A percentile compares a stretch with the other conserved stretches of the same genome.
phyloP scores from a whole-genome alignment of 192 early-diverging fungal genomes.

The Entophlyctis luteolus region DNA sequence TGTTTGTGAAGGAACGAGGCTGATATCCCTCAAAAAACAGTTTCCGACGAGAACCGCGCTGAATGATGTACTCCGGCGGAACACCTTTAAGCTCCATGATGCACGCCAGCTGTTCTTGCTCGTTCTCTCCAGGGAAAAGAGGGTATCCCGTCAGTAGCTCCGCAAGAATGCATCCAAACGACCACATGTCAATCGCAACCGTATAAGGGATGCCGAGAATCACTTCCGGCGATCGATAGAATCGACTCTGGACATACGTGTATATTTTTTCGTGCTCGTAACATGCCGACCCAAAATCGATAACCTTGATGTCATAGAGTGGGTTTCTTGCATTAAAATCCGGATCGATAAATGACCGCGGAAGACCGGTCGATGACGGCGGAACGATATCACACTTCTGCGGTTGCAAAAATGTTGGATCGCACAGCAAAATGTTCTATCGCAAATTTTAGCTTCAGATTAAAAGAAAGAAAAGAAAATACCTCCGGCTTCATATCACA shows the following conservation, averaged over 20 bases:
- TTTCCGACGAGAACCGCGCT: not conserved
- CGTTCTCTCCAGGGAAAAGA: conserved; percentile 38
- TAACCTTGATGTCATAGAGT: conserved; percentile 54
- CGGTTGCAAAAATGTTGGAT: conserved; percentile 50
- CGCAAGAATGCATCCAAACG: conserved; percentile 40
- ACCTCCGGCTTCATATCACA: conserved; percentile 58
- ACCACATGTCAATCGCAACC: conserved; percentile 47
- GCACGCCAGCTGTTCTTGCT: conserved; percentile 36
- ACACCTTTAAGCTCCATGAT: conserved; percentile 32
- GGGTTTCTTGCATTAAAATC: conserved; percentile 40
- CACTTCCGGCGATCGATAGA: conserved; percentile 45
- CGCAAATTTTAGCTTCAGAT: not conserved
- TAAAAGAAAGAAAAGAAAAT: not conserved
- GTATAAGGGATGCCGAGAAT: conserved; percentile 39
- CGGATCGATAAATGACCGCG: conserved; percentile 26
- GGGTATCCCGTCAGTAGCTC: conserved; percentile 46
- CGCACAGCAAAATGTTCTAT: conserved; percentile 78
- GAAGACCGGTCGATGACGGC: conserved; percentile 8
- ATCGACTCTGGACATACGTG: conserved; percentile 44
- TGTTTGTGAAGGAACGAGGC: conserved; percentile 68
- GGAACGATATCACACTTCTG: conserved; percentile 29
- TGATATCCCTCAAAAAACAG: conserved; percentile 57
- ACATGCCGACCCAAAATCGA: conserved; percentile 49
- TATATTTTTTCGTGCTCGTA: conserved; percentile 38
- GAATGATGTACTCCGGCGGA: conserved; percentile 4